These are phyloP conservation scores for Kuraishia hungarica DNA, from an alignment of 805 yeast species.

Conservation along the genomic window DNA sequence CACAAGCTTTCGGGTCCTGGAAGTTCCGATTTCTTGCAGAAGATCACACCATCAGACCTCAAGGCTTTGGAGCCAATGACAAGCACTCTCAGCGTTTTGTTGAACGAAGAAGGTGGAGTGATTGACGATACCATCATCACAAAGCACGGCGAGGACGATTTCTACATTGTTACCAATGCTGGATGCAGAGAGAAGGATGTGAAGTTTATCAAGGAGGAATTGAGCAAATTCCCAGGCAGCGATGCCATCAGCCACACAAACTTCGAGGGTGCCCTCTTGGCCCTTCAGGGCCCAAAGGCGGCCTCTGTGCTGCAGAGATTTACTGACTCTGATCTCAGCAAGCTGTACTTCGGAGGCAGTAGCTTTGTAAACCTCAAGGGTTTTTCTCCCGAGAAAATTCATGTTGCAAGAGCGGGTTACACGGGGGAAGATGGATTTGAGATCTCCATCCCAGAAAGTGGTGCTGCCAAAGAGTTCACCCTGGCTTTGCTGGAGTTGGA, in stretches of 20 bases:
- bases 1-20: slow-evolving; percentile 68
- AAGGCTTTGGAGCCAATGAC: slow-evolving; percentile 42
- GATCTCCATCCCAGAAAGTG: slow-evolving; percentile 58
- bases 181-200: slow-evolving; percentile 84
- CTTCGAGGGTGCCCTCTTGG: slow-evolving; percentile 71
- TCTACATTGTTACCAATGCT: slow-evolving; percentile 91
- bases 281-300: slow-evolving; percentile 90
- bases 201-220: slow-evolving; percentile 48
- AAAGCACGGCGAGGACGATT: slow-evolving; percentile 63
- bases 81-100: slow-evolving; percentile 70
- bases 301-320: slow-evolving; percentile 56
- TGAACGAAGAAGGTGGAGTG: slow-evolving; percentile 70
- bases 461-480: slow-evolving; percentile 53
- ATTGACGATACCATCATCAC: slow-evolving; percentile 91
- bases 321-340: slow-evolving; percentile 47
- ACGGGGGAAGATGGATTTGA: slow-evolving; percentile 99
- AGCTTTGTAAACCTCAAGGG: slow-evolving; percentile 35
- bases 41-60: slow-evolving; percentile 84
- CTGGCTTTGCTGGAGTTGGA: slow-evolving; percentile 44
- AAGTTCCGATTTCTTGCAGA: slow-evolving; percentile 61
- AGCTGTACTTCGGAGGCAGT: slow-evolving; percentile 69
- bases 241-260: slow-evolving; percentile 25
- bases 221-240: slow-evolving; percentile 25
- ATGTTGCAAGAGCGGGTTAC: slow-evolving; percentile 92
- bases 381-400: slow-evolving; percentile 39